Percentiles rank a stretch among this genome's conserved stretches.
Evolutionary conservation across 164 flowering plant genomes (phyloP).

Genomic region (Sextonia rubra): DNA sequence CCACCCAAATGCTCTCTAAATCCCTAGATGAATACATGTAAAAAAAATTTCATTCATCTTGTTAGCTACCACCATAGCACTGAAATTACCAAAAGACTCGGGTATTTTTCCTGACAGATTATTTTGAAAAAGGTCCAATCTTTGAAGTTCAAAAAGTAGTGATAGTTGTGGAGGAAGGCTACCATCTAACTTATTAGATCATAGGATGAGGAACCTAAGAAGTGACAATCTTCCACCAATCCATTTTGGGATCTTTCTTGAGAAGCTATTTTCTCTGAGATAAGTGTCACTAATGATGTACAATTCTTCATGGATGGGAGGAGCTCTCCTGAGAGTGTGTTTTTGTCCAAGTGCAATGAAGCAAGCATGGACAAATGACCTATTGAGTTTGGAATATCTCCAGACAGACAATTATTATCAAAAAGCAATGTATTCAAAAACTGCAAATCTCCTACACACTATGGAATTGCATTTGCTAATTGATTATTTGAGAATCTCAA

Average conservation of each 20-base stretch:
- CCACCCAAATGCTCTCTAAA: background rate
- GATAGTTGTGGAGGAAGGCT: slow-evolving; percentile 24
- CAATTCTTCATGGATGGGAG: slow-evolving; percentile 25
- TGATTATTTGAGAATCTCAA: too few species aligned
- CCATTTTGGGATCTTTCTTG: slow-evolving; percentile 28
- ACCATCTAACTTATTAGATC: slow-evolving; percentile 26
- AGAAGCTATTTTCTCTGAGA: slow-evolving; percentile 25
- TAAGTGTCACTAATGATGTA: slow-evolving; percentile 13
- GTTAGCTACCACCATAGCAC: slow-evolving; percentile 12
- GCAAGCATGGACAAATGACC: background rate
- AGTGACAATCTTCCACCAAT: slow-evolving; percentile 8
- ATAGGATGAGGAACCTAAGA: slow-evolving; percentile 10
- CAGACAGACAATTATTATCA: slow-evolving; percentile 24
- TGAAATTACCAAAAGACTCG: slow-evolving; percentile 14
- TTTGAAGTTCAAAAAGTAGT: slow-evolving; percentile 16
- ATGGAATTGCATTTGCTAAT: too few species aligned
- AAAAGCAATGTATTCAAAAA: slow-evolving; percentile 12
- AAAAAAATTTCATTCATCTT: background rate
- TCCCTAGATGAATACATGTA: too few species aligned
- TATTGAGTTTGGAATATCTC: slow-evolving; percentile 27
- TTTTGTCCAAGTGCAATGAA: slow-evolving; percentile 16
- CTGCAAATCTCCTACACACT: too few species aligned
- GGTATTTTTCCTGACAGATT: slow-evolving; percentile 30
- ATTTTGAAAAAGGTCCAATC: slow-evolving; percentile 29
- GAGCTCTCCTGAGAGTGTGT: slow-evolving; percentile 13